Percentiles rank a stretch among this genome's conserved stretches.
These are phyloP conservation scores for Fremontodendron californicum DNA, from an alignment of 345 rosid species.

Conservation along the genomic window DNA sequence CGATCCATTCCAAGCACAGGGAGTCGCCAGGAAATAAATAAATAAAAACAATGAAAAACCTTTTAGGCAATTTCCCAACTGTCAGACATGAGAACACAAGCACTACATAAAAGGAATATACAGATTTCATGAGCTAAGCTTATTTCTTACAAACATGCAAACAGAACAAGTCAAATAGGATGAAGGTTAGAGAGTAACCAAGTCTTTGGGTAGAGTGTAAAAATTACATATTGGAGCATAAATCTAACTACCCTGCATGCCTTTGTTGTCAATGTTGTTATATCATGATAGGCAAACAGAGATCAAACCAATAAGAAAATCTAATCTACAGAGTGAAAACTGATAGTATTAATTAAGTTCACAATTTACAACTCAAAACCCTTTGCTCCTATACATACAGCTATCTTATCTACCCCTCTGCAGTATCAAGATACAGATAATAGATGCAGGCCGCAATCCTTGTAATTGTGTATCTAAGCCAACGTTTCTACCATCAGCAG, in stretches of 20 bases:
- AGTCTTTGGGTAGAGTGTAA: background rate
- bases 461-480: background rate
- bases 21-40: background rate
- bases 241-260: slow-evolving; percentile 11
- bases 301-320: slow-evolving; percentile 17
- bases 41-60: background rate
- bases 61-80: background rate
- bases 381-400: slow-evolving; percentile 36
- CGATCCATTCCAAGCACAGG: background rate
- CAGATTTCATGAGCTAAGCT: background rate
- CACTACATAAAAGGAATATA: background rate
- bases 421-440: slow-evolving; percentile 15
- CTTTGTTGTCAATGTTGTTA: background rate
- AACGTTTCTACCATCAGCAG: background rate
- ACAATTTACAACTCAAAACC: slow-evolving; percentile 43
- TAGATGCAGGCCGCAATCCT: slow-evolving; percentile 1
- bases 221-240: background rate
- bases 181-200: background rate
- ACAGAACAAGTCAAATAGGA: background rate
- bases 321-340: slow-evolving; percentile 24
- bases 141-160: background rate
- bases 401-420: slow-evolving; percentile 23
- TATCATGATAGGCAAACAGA: slow-evolving; percentile 5
- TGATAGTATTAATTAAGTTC: slow-evolving; percentile 28
- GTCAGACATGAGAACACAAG: background rate